A percentile compares a stretch with the other conserved stretches of the same genome.
Evolutionary conservation across 2,329 filamentous ascomycete species (phyloP).

Genomic region (Cercospora sp.): DNA sequence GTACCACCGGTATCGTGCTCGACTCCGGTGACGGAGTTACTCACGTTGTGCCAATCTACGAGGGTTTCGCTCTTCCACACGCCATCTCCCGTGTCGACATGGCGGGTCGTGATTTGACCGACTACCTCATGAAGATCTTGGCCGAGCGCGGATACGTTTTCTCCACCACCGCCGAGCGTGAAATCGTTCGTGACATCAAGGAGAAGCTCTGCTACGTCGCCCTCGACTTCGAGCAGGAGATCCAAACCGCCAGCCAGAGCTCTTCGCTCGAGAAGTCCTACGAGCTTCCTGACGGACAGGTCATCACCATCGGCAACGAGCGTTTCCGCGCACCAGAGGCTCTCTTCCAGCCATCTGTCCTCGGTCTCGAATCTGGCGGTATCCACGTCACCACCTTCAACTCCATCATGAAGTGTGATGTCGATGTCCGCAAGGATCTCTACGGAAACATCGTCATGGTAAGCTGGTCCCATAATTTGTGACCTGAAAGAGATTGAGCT

Average conservation of each 20-base stretch:
- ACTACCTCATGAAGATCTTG: constrained; percentile 99
- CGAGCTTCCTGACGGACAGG: constrained; percentile 98
- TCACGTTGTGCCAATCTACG: constrained; percentile 99
- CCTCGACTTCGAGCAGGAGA: constrained; percentile 99
- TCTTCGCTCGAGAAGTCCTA: constrained; percentile 99
- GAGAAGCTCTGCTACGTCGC: constrained; percentile 99
- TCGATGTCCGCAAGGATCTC: constrained; percentile 99
- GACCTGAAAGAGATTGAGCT: constrained; percentile 29
- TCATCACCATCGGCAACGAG: constrained; percentile 99
- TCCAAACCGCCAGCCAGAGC: constrained; percentile 98
- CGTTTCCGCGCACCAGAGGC: constrained; percentile 99
- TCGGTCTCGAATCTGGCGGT: constrained; percentile 97
- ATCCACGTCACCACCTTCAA: constrained; percentile 99
- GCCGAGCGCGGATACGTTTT: constrained; percentile 99
- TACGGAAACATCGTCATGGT: constrained; percentile 99
- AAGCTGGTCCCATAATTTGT: constrained; percentile 47
- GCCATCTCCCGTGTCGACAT: constrained; percentile 99
- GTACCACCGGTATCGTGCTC: constrained; percentile 99
- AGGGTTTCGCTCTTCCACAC: constrained; percentile 99
- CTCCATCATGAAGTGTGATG: constrained; percentile 99
- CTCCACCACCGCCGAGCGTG: constrained; percentile 99
- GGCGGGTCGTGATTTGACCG: constrained; percentile 99
- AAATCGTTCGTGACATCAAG: constrained; percentile 99
- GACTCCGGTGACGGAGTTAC: constrained; percentile 99
- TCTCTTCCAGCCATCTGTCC: constrained; percentile 97